Conservation (phyloP, 225 moss, liverwort and hornwort species). For the Rhytidiadelphus loreus region DNA sequence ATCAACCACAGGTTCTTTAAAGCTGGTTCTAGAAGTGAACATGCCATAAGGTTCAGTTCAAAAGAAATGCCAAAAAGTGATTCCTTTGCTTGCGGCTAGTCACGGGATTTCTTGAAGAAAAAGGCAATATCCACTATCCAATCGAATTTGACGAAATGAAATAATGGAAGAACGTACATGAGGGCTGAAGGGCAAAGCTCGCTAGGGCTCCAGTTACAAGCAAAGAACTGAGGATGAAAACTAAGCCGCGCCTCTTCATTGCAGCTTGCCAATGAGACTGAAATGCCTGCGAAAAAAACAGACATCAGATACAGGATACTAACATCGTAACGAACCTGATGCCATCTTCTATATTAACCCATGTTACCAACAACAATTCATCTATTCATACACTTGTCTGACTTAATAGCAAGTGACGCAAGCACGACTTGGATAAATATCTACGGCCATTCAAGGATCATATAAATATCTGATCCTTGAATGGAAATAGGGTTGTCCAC, state of each 20-base stretch:
- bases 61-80: background rate
- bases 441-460: background rate
- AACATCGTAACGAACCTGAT: background rate
- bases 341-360: background rate
- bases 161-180: conserved; percentile 17
- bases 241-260: conserved; percentile 63
- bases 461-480: background rate
- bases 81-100: background rate
- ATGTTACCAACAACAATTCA: background rate
- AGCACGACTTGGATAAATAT: background rate
- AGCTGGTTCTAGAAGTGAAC: background rate
- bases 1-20: background rate
- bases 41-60: background rate
- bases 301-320: background rate
- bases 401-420: background rate
- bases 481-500: background rate
- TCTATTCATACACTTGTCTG: background rate
- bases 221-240: conserved; percentile 64
- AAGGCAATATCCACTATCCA: background rate
- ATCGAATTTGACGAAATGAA: background rate
- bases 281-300: background rate
- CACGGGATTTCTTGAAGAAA: background rate
- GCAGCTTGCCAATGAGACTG: conserved; percentile 26
- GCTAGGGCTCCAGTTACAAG: conserved; percentile 63
- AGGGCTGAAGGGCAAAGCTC: conserved; percentile 61